Evolutionary conservation across 768 basidiomycete genomes (phyloP).

Genomic region (Leccinum barrowsii): DNA sequence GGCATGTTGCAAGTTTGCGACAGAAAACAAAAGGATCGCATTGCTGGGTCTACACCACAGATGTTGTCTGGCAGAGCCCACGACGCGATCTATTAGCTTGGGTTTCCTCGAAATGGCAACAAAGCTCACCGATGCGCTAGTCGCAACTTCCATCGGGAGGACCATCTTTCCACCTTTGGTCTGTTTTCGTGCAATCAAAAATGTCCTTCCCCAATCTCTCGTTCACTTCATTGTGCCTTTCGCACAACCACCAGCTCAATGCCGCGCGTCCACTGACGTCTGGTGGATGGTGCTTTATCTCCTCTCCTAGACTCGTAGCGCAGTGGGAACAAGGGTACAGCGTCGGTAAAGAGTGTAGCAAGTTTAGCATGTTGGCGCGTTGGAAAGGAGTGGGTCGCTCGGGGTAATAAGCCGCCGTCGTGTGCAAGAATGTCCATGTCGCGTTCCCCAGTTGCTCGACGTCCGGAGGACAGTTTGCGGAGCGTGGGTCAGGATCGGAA

Average conservation of each 20-base stretch:
- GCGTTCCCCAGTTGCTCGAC: conserved; percentile 85
- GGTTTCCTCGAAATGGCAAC: not conserved
- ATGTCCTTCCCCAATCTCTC: conserved; percentile 73
- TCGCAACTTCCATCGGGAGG: conserved; percentile 87
- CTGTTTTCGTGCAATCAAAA: conserved; percentile 81
- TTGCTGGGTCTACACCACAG: not conserved
- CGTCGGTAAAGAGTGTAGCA: conserved; percentile 72
- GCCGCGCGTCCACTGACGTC: conserved; percentile 69
- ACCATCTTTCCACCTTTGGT: conserved; percentile 92
- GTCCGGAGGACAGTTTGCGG: conserved; percentile 82
- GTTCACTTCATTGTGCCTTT: conserved; percentile 92
- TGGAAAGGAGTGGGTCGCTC: conserved; percentile 71
- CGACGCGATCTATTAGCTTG: not conserved
- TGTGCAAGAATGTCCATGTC: conserved; percentile 96
- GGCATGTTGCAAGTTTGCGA: not conserved
- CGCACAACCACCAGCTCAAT: conserved; percentile 85
- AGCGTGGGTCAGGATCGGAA: conserved; percentile 37
- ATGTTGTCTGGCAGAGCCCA: not conserved
- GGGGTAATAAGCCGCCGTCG: conserved; percentile 94
- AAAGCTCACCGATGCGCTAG: conserved; percentile 34
- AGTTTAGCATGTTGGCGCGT: conserved; percentile 77
- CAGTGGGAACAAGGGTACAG: conserved; percentile 90
- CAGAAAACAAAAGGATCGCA: not conserved
- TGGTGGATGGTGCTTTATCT: conserved; percentile 64
- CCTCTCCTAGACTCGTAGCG: conserved; percentile 74